These are phyloP conservation scores for Torrubiellomyces zombiae DNA, from an alignment of 2,329 filamentous ascomycete genomes.

Conservation along the genomic window DNA sequence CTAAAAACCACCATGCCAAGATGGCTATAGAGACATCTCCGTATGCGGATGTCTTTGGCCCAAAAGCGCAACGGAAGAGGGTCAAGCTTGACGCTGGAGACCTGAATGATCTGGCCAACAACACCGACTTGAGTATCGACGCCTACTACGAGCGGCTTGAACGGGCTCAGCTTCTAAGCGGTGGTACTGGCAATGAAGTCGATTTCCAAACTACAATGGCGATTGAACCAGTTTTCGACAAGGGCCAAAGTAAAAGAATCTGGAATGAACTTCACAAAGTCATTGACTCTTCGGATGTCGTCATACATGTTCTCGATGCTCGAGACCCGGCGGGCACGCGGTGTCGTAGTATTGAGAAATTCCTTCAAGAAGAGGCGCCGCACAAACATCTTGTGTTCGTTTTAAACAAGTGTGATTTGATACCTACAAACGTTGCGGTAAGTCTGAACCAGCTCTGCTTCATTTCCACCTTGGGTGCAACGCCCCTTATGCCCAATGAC, in stretches of 20 bases:
- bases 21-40: slow-evolving; percentile 79
- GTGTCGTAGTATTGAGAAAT: slow-evolving; percentile 67
- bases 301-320: slow-evolving; percentile 88
- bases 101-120: slow-evolving; percentile 66
- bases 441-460: slow-evolving; percentile 30
- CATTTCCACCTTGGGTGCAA: slow-evolving; percentile 5
- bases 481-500: slow-evolving; percentile 38
- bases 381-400: slow-evolving; percentile 68
- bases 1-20: slow-evolving; percentile 88
- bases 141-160: slow-evolving; percentile 67
- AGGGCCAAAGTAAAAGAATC: slow-evolving; percentile 88
- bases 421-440: slow-evolving; percentile 88
- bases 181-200: slow-evolving; percentile 41
- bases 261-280: slow-evolving; percentile 96
- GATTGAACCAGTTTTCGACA: slow-evolving; percentile 78
- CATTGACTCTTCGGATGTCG: slow-evolving; percentile 87
- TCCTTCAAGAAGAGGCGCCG: slow-evolving; percentile 78
- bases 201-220: slow-evolving; percentile 38
- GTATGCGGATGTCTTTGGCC: slow-evolving; percentile 79
- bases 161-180: slow-evolving; percentile 60
- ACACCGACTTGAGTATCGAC: slow-evolving; percentile 66
- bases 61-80: slow-evolving; percentile 82
- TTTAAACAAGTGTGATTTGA: slow-evolving; percentile 48
- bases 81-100: slow-evolving; percentile 75
- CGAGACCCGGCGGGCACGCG: slow-evolving; percentile 80